Base-by-base conservation (phyloP, 2,329 filamentous ascomycete genomes). In the Ceratocystis lukuohia region DNA sequence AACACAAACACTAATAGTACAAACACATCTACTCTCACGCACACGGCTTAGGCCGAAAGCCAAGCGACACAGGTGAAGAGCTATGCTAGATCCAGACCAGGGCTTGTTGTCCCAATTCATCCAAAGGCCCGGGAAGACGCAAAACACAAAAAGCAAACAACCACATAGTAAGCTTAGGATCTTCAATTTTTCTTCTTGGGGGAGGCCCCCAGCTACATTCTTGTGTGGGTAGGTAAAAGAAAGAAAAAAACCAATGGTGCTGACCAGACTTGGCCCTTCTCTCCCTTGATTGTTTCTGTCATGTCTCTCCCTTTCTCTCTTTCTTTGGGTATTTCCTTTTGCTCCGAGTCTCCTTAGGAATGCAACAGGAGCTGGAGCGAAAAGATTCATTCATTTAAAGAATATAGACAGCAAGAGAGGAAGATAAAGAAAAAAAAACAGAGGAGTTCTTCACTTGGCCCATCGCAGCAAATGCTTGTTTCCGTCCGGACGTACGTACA, bases 221-320 rank as follows among this genome's bases (percentile, higher is more conserved):
- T 12, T 41, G 33, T 37, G 33, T 56, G 25, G 6, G 50, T 8
- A 30, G 50, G 22, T 4, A 10, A 8, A 25, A 28, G 22, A 12
- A 8, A 12, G 50, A 15, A 15, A 15, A 22, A 5, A 15, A 5
- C 20, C 25, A 25, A 15, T 15, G 15, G 22, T 57, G 22, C 5
- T 17, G 25, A 41, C 3, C 8, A 12, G 37, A 41, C 37, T 41
- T 41, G 37, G 37, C 10, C 37, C 37, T 41, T 41, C 10, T 30
- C 22, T 57, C 53, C 53, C 53, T 57, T 28, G 53, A 30, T 30
- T 57, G 53, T 57, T 57, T 57, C 53, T 57, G 53, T 28, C 53
- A 17, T 17, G 22, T 12, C 15, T 1, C 22, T 12, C 25, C 17
- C 8, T 20, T 30, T 57, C 17, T 44, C 25, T 62, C 6, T 44